Base-by-base conservation (phyloP, 2,329 filamentous ascomycete genomes). In the Grosmannia huntii region DNA sequence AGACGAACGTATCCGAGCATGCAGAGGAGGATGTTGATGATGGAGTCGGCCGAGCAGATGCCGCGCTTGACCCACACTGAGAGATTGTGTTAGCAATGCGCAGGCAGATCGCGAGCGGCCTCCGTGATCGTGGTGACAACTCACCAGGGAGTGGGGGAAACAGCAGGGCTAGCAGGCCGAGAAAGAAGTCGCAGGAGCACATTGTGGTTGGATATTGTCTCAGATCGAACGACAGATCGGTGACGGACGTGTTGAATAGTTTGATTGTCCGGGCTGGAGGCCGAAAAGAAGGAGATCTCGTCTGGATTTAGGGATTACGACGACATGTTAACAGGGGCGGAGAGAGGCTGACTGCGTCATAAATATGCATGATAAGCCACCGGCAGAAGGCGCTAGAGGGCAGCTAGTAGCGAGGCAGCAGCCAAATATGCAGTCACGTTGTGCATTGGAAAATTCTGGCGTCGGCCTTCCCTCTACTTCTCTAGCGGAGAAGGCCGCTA, bases 51-150 rank as follows among this genome's bases (percentile, higher is more conserved):
- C 62, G 85, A 88, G 78, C 94, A 99, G 74, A 99, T 79, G 63
- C 94, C 94, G 67, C 87, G 78, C 76, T 97, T 99, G 61, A 99
- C 89, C 94, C 94, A 99, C 66, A 99, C 94, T 90, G 66, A 57
- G 53, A 28, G 11, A 56, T 50, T 58, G 70, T 73, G 70, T 74
- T 68, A 75, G 71, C 61, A 21, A 16, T 25, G 53, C 5, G 25
- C 16, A 44, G 55, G 44, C 28, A 51, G 41, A 41, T 16, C 46
- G 11, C 25, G 9, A 46, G 16, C 23, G 12, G 48, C 48, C 41
- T n/a, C 16, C 19, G 16, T n/a, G 16, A 44, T 44, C 1, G 19
- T 51, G 21, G 14, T 21, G 25, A 28, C 19, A 28, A 48, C 79
- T 67, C 75, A 85, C 83, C 83, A 60, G 83, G 75, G 57, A 86